Conservation (phyloP, 1,284 basidiomycete species). For the Rhizoctonia solani region DNA sequence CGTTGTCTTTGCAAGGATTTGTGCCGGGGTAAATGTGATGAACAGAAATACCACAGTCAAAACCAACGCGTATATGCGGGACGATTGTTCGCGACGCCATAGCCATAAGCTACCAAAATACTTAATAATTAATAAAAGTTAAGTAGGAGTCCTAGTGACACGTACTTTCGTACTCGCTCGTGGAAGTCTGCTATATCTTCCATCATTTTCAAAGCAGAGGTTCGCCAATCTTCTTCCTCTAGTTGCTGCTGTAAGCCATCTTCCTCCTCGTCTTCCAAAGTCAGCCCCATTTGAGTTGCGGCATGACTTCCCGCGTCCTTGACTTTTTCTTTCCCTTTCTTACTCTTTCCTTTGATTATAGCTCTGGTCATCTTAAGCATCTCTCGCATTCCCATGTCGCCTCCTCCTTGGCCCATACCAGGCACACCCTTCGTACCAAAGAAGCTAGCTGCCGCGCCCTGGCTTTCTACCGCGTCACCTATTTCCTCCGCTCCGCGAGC, state of each 20-base stretch:
- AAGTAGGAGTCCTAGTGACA: slow-evolving; percentile 22
- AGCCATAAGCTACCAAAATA: slow-evolving; percentile 56
- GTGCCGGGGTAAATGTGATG: slow-evolving; percentile 54
- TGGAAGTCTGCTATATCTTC: slow-evolving; percentile 61
- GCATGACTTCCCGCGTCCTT: slow-evolving; percentile 39
- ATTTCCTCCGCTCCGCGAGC: slow-evolving; percentile 57
- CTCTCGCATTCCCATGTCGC: slow-evolving; percentile 27
- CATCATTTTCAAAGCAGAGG: slow-evolving; percentile 49
- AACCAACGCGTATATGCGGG: slow-evolving; percentile 54
- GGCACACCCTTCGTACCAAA: slow-evolving; percentile 7
- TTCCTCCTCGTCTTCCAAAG: slow-evolving; percentile 35
- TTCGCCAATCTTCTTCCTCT: slow-evolving; percentile 53
- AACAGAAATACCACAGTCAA: slow-evolving; percentile 47
- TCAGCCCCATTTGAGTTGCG: neutral
- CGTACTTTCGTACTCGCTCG: slow-evolving; percentile 70
- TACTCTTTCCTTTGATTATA: slow-evolving; percentile 41
- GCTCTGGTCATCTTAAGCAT: slow-evolving; percentile 23
- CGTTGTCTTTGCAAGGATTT: slow-evolving; percentile 54
- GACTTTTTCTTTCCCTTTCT: slow-evolving; percentile 43
- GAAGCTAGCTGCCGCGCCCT: slow-evolving; percentile 4
- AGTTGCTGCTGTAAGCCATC: slow-evolving; percentile 45
- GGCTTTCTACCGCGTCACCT: slow-evolving; percentile 51
- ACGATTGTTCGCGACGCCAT: slow-evolving; percentile 61
- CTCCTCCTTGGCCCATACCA: slow-evolving; percentile 12
- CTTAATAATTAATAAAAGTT: neutral